These are phyloP conservation scores for Fonsecaea monophora DNA, from an alignment of 2,329 filamentous ascomycete species.

Conservation along the genomic window DNA sequence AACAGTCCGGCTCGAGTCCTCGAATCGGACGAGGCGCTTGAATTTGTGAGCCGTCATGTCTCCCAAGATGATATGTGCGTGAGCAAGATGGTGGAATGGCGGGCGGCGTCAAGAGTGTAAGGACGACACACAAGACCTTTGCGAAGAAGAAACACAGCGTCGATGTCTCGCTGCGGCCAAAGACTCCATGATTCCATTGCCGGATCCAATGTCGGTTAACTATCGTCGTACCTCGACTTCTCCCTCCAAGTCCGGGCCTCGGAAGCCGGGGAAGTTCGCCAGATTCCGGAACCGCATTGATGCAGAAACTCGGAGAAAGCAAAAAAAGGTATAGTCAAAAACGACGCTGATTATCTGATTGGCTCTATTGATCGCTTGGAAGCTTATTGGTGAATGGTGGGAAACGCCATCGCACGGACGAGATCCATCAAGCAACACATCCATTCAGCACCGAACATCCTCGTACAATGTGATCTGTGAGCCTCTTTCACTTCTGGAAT, in stretches of 20 bases:
- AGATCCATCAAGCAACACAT: neutral
- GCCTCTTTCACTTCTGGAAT: neutral
- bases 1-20: slow-evolving; percentile 1
- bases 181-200: neutral
- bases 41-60: slow-evolving; percentile 5
- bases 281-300: slow-evolving; percentile 4
- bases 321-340: neutral
- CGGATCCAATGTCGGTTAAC: neutral
- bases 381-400: neutral
- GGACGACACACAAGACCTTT: slow-evolving; percentile 3
- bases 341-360: slow-evolving; percentile 1
- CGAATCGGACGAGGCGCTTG: slow-evolving; percentile 10
- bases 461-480: neutral
- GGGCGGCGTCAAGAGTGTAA: neutral
- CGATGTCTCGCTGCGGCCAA: neutral
- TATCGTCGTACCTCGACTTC: slow-evolving; percentile 1
- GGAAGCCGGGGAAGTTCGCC: neutral
- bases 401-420: neutral
- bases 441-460: neutral
- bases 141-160: slow-evolving; percentile 7
- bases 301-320: slow-evolving; percentile 4
- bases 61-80: slow-evolving; percentile 4
- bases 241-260: neutral
- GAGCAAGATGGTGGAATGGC: neutral
- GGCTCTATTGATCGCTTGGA: neutral